Evolutionary conservation across 805 yeast species (phyloP), one percentile per base, ranked within the genome.

Genomic region (Pichia exigua): DNA sequence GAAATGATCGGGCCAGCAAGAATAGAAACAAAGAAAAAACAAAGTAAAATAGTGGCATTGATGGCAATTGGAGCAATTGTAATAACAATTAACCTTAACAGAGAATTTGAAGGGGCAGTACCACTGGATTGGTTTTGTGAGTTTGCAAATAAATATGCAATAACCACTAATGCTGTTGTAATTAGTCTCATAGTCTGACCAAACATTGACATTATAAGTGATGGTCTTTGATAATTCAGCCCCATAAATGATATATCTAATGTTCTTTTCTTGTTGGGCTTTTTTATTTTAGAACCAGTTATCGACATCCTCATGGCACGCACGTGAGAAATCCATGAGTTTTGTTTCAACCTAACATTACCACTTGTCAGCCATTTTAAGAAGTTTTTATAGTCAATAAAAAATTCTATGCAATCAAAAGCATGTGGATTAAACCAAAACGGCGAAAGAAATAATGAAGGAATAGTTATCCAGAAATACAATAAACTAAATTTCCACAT

Each of bases 361-460:
- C 85, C 85, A 18, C 74, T 67, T 3, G 72, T 69, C 50, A 81
- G 63, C 82, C 82, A 78, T 39, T 59, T 61, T 50, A 84, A 65
- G 55, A 73, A 81, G 49, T 72, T 74, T 50, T 74, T 72, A 65
- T 85, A 85, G 65, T 86, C 92, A 49, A 83, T 66, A 60, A 86
- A 84, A 62, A 82, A 86, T 55, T 85, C 91, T 10, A 69, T 69
- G 69, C 83, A 80, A 4, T 81, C 75, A 57, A 83, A 85, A 60
- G 86, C 92, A 63, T 85, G 86, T 1, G 94, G 92, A 62, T 86
- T 86, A 69, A 81, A 86, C 42, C 85, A 65, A 58, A 83, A 83
- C 8, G 94, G 94, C 3, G 90, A 82, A 53, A 83, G 68, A 53
- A 84, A 73, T 65, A 86, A 72, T 0, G 89, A 83, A 17, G 78